phyloP scores from a whole-genome alignment of 768 basidiomycete genomes.

The Lactarius pseudohatsudake region DNA sequence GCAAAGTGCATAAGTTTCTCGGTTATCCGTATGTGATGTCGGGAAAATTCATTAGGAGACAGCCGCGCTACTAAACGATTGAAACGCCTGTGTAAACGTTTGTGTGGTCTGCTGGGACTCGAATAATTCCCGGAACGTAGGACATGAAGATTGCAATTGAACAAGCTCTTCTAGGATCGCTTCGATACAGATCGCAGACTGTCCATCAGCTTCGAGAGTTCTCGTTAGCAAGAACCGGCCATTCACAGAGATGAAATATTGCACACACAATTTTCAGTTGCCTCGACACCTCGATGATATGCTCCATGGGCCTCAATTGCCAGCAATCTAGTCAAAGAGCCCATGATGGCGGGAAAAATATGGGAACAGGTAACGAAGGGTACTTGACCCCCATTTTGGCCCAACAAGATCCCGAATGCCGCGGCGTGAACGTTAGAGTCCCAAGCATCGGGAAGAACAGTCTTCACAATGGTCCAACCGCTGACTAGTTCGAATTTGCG shows the following conservation, averaged over 20 bases:
- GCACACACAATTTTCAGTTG: conserved; percentile 21
- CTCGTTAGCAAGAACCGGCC: not conserved
- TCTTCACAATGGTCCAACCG: conserved; percentile 78
- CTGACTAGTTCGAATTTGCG: conserved; percentile 83
- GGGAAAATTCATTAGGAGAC: conserved; percentile 41
- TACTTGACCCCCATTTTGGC: conserved; percentile 35
- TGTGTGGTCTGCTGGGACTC: conserved; percentile 69
- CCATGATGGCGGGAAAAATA: conserved; percentile 70
- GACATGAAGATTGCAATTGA: conserved; percentile 60
- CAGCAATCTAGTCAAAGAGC: conserved; percentile 63
- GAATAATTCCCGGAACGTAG: conserved; percentile 71
- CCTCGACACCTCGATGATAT: conserved; percentile 30
- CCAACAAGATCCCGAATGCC: conserved; percentile 69
- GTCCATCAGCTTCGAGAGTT: conserved; percentile 3
- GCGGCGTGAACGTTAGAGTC: conserved; percentile 61
- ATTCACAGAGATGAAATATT: conserved; percentile 2
- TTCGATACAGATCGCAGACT: conserved; percentile 43
- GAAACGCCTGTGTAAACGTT: conserved; percentile 64
- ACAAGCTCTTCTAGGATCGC: conserved; percentile 67
- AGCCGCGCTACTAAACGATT: conserved; percentile 51
- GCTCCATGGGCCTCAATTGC: conserved; percentile 16
- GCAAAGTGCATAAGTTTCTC: conserved; percentile 75
- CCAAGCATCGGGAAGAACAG: conserved; percentile 68
- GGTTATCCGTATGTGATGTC: conserved; percentile 51
- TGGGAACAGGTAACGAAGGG: conserved; percentile 56